Conservation (phyloP, 1,284 basidiomycete genomes). For the Jaminaea rosea region DNA sequence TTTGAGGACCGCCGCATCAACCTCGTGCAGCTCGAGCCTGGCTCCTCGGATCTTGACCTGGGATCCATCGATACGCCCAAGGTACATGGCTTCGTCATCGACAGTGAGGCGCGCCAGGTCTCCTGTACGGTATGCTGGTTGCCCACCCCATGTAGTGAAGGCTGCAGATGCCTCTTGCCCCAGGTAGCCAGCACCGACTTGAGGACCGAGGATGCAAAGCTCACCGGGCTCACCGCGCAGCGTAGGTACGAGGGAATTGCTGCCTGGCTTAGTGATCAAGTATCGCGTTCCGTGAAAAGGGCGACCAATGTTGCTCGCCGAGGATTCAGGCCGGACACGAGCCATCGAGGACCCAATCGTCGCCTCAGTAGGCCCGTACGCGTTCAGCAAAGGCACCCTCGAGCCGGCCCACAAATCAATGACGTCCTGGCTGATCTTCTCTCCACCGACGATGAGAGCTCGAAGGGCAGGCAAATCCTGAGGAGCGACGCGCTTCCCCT, state of each 20-base stretch:
- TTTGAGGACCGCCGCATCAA: conserved; percentile 18
- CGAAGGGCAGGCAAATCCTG: conserved; percentile 26
- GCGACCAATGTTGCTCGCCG: conserved; percentile 26
- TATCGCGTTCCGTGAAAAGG: conserved; percentile 37
- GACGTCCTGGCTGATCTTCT: conserved; percentile 29
- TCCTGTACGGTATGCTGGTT: conserved; percentile 35
- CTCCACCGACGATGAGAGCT: conserved; percentile 38
- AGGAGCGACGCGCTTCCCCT: conserved; percentile 25
- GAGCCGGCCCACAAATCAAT: conserved; percentile 28
- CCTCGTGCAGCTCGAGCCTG: conserved; percentile 39
- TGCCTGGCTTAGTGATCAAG: conserved; percentile 18
- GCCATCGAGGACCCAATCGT: conserved; percentile 41
- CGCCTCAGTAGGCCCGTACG: conserved; percentile 43
- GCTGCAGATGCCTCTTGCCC: conserved; percentile 9
- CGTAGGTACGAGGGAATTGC: conserved; percentile 14
- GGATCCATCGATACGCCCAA: conserved; percentile 32
- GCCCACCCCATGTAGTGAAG: conserved; percentile 16
- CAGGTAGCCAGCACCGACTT: conserved; percentile 36
- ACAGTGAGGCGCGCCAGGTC: conserved; percentile 30
- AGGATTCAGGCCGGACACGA: conserved; percentile 15
- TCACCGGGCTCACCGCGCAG: conserved; percentile 37
- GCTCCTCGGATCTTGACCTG: conserved; percentile 44
- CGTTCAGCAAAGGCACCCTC: conserved; percentile 30
- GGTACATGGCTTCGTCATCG: conserved; percentile 28
- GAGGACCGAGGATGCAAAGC: conserved; percentile 34